Percentiles rank a stretch among this genome's conserved stretches.
Evolutionary conservation across 2,329 filamentous ascomycete genomes (phyloP).

Genomic region (Xylaria sp.): DNA sequence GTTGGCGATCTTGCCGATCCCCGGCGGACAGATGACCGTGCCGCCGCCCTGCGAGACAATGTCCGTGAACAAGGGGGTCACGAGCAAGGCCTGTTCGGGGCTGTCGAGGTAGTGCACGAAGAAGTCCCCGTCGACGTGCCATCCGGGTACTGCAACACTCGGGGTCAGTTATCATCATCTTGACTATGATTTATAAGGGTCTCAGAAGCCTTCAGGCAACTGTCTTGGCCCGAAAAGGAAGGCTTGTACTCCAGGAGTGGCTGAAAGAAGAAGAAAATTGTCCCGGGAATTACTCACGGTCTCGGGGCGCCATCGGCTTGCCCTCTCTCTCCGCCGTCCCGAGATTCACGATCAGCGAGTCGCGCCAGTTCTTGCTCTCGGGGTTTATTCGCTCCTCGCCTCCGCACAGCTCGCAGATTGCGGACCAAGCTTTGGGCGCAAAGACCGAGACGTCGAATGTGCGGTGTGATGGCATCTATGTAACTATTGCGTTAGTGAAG

Average conservation of each 20-base stretch:
- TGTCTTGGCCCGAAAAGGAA: no score
- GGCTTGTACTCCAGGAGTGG: no score
- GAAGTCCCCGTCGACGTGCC: constrained; percentile 79
- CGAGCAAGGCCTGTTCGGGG: constrained; percentile 73
- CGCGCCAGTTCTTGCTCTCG: constrained; percentile 67
- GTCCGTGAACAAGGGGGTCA: constrained; percentile 75
- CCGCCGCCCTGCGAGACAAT: constrained; percentile 69
- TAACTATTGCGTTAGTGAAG: not conserved
- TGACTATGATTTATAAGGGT: no score
- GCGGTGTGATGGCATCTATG: constrained; percentile 66
- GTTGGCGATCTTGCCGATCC: constrained; percentile 65
- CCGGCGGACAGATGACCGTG: constrained; percentile 71
- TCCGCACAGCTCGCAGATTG: constrained; percentile 73
- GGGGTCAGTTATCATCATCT: no score
- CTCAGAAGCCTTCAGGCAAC: no score
- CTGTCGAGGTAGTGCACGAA: constrained; percentile 78
- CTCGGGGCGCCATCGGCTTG: constrained; percentile 59
- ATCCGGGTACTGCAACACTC: no score
- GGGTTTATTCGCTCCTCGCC: constrained; percentile 65
- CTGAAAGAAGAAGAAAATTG: no score
- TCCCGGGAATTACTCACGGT: no score
- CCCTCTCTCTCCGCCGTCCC: constrained; percentile 65
- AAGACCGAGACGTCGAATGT: constrained; percentile 63
- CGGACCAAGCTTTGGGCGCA: constrained; percentile 72
- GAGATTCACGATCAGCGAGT: constrained; percentile 76